Conservation (phyloP, 202 grass and related monocot genomes). For the Dendrocalamus latiflorus region DNA sequence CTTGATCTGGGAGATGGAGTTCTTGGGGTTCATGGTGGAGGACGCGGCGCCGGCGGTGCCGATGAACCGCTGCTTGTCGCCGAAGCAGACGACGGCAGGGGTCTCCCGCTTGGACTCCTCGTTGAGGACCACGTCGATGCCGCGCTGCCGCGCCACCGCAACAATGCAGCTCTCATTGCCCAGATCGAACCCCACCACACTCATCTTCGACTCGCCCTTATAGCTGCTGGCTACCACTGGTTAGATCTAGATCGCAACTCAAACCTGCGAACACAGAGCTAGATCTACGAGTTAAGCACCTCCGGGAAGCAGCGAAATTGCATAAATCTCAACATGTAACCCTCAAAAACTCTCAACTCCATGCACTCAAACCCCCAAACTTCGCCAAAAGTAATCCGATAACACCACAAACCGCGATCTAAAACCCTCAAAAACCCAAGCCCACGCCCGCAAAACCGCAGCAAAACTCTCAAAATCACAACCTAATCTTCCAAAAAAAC, state of each 20-base stretch:
- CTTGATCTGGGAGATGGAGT: constrained; percentile 81
- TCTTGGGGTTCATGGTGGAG: constrained; percentile 77
- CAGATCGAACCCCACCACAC: constrained; percentile 82
- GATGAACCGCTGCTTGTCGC: constrained; percentile 80
- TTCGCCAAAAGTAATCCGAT: not conserved
- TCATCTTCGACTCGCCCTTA: constrained; percentile 44
- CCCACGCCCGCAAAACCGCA: not conserved
- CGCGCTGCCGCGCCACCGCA: constrained; percentile 77
- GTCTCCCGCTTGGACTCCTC: constrained; percentile 92
- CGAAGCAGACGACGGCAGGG: constrained; percentile 79
- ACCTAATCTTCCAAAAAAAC: not conserved
- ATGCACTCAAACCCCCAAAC: not conserved
- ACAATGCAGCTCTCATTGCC: constrained; percentile 95
- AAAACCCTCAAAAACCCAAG: not conserved
- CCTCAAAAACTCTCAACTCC: not conserved
- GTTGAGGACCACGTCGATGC: constrained; percentile 85
- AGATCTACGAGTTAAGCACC: constrained; percentile 17
- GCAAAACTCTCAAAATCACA: not conserved
- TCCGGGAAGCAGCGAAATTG: not conserved
- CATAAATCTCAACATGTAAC: not conserved
- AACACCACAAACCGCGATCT: not conserved
- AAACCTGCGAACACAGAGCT: not conserved
- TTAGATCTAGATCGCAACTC: constrained; percentile 14
- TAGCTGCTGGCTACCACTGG: not conserved
- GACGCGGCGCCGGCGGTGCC: constrained; percentile 56